Evolutionary conservation across 805 yeast species (phyloP).

Genomic region (Zygotorulaspora florentina): DNA sequence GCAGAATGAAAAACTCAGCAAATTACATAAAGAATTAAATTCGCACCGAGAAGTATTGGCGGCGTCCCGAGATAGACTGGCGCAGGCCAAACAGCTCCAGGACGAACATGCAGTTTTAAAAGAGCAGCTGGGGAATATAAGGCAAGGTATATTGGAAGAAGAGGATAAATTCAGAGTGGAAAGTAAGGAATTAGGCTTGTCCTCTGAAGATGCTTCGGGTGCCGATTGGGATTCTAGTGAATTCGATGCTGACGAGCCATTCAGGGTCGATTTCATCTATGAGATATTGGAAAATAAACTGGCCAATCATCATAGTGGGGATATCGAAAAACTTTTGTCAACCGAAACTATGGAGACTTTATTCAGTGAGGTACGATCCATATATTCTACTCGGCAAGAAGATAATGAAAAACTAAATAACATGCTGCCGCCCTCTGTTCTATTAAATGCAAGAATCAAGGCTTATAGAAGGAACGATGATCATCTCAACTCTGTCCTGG

Average conservation of each 20-base stretch:
- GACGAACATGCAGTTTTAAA: constrained; percentile 52
- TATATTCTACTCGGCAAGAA: constrained; percentile 10
- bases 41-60: constrained; percentile 26
- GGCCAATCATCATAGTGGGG: constrained; percentile 31
- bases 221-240: constrained; percentile 45
- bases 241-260: constrained; percentile 91
- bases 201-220: constrained; percentile 27
- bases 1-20: constrained; percentile 50
- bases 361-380: constrained; percentile 21
- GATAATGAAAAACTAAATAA: constrained; percentile 17
- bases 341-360: constrained; percentile 23
- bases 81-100: constrained; percentile 40
- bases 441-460: constrained; percentile 69
- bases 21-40: constrained; percentile 43
- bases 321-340: constrained; percentile 27
- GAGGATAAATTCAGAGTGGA: constrained; percentile 49
- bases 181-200: constrained; percentile 37
- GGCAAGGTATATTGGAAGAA: constrained; percentile 61
- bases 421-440: constrained; percentile 36
- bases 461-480: constrained; percentile 74
- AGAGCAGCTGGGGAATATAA: constrained; percentile 54
- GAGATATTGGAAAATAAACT: constrained; percentile 46
- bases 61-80: constrained; percentile 24
- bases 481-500: constrained; percentile 49
- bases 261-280: constrained; percentile 59